These are phyloP conservation scores for Avena sativa DNA, from an alignment of 176 grass and related monocot species.

Conservation along the genomic window DNA sequence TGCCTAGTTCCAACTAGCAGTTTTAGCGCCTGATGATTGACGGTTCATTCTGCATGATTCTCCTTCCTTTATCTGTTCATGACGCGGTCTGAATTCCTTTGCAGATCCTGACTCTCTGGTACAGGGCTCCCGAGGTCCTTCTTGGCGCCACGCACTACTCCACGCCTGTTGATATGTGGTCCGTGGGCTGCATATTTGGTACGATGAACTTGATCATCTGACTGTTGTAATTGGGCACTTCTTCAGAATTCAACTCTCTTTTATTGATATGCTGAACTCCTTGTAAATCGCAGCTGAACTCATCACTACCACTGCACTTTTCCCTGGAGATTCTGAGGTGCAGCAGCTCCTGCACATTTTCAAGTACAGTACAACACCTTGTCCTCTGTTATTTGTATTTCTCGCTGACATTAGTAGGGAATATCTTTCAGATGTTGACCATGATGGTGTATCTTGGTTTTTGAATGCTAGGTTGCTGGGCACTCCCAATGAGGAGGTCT, in stretches of 20 bases:
- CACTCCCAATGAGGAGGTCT: conserved; percentile 85
- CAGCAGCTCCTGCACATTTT: conserved; percentile 98
- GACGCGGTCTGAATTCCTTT: background rate
- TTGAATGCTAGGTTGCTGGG: conserved; percentile 68
- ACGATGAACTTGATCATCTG: conserved; percentile 9
- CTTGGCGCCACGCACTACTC: conserved; percentile 91
- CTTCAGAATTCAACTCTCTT: background rate
- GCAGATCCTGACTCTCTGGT: conserved; percentile 98
- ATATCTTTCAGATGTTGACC: background rate
- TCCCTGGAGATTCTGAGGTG: conserved; percentile 85
- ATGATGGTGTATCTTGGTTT: conserved; percentile 17
- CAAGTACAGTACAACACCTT: conserved; percentile 53
- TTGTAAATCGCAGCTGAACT: conserved; percentile 72
- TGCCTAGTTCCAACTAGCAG: background rate
- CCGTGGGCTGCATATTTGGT: conserved; percentile 97
- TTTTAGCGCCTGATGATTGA: background rate
- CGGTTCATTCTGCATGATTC: background rate
- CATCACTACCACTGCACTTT: conserved; percentile 74
- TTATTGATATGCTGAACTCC: background rate
- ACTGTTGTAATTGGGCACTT: background rate
- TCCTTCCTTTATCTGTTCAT: background rate
- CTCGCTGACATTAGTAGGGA: background rate
- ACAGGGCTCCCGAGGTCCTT: conserved; percentile 93
- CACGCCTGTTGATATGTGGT: conserved; percentile 96
- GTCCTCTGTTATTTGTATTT: background rate